Evolutionary conservation across 2,329 filamentous ascomycete genomes (phyloP).

Genomic region (Claviceps arundinis): DNA sequence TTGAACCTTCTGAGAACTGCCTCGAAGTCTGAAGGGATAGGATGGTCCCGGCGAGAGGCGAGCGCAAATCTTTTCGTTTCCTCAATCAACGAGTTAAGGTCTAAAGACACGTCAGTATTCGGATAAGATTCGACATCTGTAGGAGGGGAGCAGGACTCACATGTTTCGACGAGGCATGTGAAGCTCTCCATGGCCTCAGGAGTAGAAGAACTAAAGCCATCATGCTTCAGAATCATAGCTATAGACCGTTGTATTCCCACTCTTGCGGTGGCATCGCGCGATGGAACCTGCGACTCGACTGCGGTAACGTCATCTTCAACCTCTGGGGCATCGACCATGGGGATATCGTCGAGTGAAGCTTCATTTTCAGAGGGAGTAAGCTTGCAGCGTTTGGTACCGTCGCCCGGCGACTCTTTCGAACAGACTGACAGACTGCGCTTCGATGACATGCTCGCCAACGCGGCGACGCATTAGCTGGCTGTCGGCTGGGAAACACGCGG

Average conservation of each 20-base stretch:
- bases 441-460: slow-evolving; percentile 15
- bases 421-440: slow-evolving; percentile 23
- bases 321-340: background rate
- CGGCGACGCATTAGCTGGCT: background rate
- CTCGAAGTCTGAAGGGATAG: slow-evolving; percentile 45
- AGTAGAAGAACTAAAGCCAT: slow-evolving; percentile 43
- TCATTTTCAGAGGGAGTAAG: background rate
- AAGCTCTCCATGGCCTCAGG: slow-evolving; percentile 47
- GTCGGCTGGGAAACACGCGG: background rate
- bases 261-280: slow-evolving; percentile 20
- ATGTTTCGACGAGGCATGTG: slow-evolving; percentile 40
- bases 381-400: slow-evolving; percentile 18
- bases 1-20: slow-evolving; percentile 37
- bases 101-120: slow-evolving; percentile 21
- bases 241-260: slow-evolving; percentile 39
- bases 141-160: slow-evolving; percentile 25
- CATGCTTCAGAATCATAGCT: slow-evolving; percentile 39
- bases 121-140: background rate
- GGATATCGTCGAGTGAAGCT: background rate
- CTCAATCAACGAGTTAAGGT: slow-evolving; percentile 34
- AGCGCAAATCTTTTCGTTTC: slow-evolving; percentile 34
- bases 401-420: slow-evolving; percentile 12
- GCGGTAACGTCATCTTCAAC: slow-evolving; percentile 9
- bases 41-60: slow-evolving; percentile 36
- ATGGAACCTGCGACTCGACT: slow-evolving; percentile 13